phyloP scores from a whole-genome alignment of 2,329 filamentous ascomycete genomes.

The Fusarium phyllophilum region DNA sequence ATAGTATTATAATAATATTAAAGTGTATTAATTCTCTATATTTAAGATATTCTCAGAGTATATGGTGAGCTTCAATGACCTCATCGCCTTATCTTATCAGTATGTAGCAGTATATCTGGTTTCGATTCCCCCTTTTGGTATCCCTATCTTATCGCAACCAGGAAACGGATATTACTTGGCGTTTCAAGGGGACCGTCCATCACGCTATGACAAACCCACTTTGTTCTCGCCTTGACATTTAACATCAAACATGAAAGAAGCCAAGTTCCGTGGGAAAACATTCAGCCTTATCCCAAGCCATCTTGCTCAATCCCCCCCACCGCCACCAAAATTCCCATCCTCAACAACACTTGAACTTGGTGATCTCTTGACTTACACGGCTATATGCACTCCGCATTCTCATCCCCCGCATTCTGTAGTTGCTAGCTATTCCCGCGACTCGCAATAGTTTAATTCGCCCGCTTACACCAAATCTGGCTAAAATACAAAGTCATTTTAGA shows the following conservation, averaged over 20 bases:
- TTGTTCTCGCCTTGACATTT: neutral
- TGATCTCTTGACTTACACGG: neutral
- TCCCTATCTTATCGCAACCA: neutral
- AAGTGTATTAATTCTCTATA: neutral
- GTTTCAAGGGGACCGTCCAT: neutral
- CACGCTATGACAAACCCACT: neutral
- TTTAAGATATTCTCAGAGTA: accelerated
- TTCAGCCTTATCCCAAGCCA: neutral
- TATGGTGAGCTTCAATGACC: neutral
- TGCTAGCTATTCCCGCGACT: neutral
- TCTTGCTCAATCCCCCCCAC: neutral
- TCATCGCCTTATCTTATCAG: neutral
- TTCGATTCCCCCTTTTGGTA: neutral
- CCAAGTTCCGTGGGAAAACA: slow-evolving; percentile 1
- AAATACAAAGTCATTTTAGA: neutral
- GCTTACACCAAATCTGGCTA: slow-evolving; percentile 18
- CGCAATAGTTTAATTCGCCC: slow-evolving; percentile 9
- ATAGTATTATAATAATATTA: no score
- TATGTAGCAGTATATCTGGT: neutral
- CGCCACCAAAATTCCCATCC: neutral
- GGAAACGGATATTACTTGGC: slow-evolving; percentile 4
- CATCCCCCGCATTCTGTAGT: neutral
- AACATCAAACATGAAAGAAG: neutral
- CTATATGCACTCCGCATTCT: neutral
- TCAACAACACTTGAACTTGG: neutral